Conservation (phyloP, 2,329 filamentous ascomycete species). For the Pseudonectria buxi region DNA sequence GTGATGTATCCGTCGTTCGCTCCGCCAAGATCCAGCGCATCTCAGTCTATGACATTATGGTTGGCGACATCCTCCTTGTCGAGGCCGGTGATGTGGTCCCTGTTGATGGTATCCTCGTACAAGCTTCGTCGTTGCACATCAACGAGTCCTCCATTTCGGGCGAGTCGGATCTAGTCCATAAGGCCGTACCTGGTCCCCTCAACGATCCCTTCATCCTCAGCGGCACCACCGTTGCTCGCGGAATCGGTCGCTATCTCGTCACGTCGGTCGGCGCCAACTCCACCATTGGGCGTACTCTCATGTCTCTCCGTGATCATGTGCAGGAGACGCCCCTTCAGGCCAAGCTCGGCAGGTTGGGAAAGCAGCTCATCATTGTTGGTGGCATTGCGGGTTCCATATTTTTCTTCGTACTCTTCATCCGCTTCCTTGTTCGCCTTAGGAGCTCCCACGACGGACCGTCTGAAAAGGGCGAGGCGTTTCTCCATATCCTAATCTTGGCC, state of each 20-base stretch:
- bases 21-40: constrained; percentile 65
- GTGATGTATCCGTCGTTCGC: constrained; percentile 67
- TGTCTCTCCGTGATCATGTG: constrained; percentile 69
- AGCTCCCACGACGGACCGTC: constrained; percentile 34
- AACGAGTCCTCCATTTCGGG: constrained; percentile 73
- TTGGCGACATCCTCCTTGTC: constrained; percentile 66
- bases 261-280: constrained; percentile 69
- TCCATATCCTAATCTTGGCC: constrained; percentile 51
- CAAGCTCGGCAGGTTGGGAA: constrained; percentile 70
- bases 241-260: constrained; percentile 68
- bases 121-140: constrained; percentile 47
- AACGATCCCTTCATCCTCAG: constrained; percentile 77
- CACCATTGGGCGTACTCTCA: constrained; percentile 69
- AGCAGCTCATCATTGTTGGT: constrained; percentile 55
- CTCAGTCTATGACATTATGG: constrained; percentile 63
- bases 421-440: constrained; percentile 28
- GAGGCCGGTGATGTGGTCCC: constrained; percentile 68
- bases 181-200: constrained; percentile 41
- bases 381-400: constrained; percentile 34
- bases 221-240: constrained; percentile 69
- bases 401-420: constrained; percentile 35
- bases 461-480: constrained; percentile 49
- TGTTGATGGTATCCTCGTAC: constrained; percentile 62
- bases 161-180: constrained; percentile 67
- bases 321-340: constrained; percentile 73